Conservation (phyloP, 257 asterid species). For the Nicotiana otophora region DNA sequence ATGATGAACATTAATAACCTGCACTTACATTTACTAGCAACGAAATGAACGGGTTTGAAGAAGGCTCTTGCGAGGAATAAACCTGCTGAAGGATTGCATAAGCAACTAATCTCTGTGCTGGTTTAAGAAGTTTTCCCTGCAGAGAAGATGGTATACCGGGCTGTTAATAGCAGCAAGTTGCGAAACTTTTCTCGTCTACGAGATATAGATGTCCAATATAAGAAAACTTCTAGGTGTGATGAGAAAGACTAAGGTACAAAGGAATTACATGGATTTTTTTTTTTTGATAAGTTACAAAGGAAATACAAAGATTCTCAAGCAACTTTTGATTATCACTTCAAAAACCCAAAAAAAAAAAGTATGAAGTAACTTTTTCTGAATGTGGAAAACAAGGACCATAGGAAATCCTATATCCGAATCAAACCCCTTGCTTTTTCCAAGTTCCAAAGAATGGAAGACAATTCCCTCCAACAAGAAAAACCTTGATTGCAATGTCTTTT, state of each 20-base stretch:
- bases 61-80: slow-evolving; percentile 66
- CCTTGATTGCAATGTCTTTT: neutral
- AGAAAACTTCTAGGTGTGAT: neutral
- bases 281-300: neutral
- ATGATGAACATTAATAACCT: neutral
- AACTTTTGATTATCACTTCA: neutral
- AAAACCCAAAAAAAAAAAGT: neutral
- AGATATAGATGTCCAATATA: neutral
- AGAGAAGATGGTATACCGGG: slow-evolving; percentile 6
- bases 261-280: neutral
- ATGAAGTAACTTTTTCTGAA: neutral
- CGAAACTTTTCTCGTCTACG: neutral
- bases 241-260: neutral
- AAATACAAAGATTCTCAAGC: neutral
- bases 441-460: neutral
- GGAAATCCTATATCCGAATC: neutral
- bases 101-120: slow-evolving; percentile 71
- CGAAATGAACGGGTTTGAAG: slow-evolving; percentile 66
- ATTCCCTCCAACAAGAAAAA: neutral
- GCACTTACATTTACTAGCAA: slow-evolving; percentile 71
- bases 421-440: neutral
- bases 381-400: neutral
- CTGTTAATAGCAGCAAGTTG: neutral
- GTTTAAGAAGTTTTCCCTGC: slow-evolving; percentile 64
- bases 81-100: slow-evolving; percentile 66